These are phyloP conservation scores for Dentipellis sp. DNA, from an alignment of 768 basidiomycete genomes.

Conservation along the genomic window DNA sequence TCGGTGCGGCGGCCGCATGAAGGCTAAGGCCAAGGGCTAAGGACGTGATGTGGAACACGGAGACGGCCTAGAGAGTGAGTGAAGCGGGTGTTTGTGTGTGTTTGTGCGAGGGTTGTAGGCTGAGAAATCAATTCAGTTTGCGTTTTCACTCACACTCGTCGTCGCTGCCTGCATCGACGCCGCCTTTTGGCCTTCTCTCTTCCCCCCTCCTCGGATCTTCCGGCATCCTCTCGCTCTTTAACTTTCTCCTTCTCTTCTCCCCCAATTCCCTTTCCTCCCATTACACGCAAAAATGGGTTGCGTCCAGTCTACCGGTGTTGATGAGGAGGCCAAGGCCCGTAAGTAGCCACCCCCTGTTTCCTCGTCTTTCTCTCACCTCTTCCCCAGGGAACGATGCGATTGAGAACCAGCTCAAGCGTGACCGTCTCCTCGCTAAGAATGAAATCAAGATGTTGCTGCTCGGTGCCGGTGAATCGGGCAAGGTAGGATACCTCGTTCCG, in stretches of 20 bases:
- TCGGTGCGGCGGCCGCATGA: no score
- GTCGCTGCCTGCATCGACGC: constrained; percentile 5
- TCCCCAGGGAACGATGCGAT: constrained; percentile 84
- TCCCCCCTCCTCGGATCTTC: background rate
- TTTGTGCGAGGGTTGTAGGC: background rate
- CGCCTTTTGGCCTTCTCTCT: constrained; percentile 3
- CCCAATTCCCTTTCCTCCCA: constrained; percentile 6
- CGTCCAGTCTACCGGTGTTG: constrained; percentile 57
- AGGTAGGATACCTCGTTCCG: constrained; percentile 37
- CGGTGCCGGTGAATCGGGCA: constrained; percentile 95
- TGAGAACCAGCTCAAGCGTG: constrained; percentile 84
- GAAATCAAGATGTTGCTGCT: constrained; percentile 95
- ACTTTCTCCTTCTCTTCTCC: background rate
- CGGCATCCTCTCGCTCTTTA: constrained; percentile 15
- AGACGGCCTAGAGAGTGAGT: background rate
- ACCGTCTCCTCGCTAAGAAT: constrained; percentile 83
- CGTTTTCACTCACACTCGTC: background rate
- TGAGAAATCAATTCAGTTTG: no score
- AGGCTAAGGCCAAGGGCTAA: no score
- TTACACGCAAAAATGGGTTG: constrained; percentile 49
- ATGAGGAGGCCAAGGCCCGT: constrained; percentile 81
- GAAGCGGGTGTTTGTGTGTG: background rate
- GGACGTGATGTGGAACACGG: no score
- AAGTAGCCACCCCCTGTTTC: constrained; percentile 24
- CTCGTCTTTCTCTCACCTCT: background rate